Percentiles rank a stretch among this genome's conserved stretches.
These are phyloP conservation scores for Ophiostoma ulmi DNA, from an alignment of 2,329 filamentous ascomycete genomes.

Conservation along the genomic window DNA sequence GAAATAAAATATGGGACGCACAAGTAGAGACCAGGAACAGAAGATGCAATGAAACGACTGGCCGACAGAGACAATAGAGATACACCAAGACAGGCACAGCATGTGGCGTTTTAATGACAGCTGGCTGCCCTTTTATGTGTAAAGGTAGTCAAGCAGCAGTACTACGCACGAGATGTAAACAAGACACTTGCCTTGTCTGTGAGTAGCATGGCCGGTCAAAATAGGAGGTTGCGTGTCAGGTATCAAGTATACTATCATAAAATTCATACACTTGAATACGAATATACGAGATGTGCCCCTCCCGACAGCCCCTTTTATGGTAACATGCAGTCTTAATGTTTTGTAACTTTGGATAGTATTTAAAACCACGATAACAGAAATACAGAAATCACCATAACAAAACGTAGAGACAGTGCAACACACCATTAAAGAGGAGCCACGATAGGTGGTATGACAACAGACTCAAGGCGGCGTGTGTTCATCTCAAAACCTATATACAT, in stretches of 20 bases:
- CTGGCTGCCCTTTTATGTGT: neutral
- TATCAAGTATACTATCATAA: neutral
- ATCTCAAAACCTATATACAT: no score
- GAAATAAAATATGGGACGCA: neutral
- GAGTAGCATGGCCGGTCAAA: neutral
- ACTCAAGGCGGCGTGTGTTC: no score
- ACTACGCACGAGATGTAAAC: neutral
- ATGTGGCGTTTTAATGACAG: slow-evolving; percentile 7
- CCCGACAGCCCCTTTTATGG: neutral
- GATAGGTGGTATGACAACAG: neutral
- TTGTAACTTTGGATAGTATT: neutral
- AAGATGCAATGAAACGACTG: neutral
- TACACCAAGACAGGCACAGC: neutral
- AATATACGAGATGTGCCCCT: neutral
- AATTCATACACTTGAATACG: neutral
- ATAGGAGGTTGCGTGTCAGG: neutral
- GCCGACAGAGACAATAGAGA: neutral
- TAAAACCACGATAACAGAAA: no score
- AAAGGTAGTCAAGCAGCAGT: neutral
- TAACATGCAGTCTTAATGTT: neutral
- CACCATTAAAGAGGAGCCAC: neutral
- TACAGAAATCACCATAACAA: neutral
- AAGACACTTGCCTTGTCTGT: neutral
- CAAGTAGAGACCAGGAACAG: neutral
- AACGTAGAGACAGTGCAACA: neutral